Evolutionary conservation across 164 flowering plant species (phyloP), one percentile per base, ranked within the genome.

Genomic region (Magnolia changhungtana): DNA sequence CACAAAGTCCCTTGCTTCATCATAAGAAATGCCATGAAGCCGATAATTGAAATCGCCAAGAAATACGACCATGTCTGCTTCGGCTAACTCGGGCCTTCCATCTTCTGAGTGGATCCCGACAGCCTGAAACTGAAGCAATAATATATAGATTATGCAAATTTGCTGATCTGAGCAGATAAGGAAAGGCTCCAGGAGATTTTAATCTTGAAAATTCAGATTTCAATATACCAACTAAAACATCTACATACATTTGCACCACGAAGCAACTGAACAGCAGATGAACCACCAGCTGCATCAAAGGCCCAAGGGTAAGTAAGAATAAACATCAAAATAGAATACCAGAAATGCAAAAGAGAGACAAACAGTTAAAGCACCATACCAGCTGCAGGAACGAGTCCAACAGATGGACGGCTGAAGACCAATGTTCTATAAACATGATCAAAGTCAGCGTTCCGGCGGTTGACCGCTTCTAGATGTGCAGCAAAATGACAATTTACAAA

Each of bases 401-500:
- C 87, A 80, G 97, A 84, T 72, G 92, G 86, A 49, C 95, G 88
- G 78, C 82, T 85, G 83, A 96, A 96, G 77, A 80, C 81, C 96
- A 96, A 87, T 14, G 84, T 90, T 73, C 89, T 85, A 75, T 82
- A 94, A 50, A 93, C 88, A 83, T 94, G 96, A 84, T 93, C 98
- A 84, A 94, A 96, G 81, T 96, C 99, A 31, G 98, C 98, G 86
- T 96, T 96, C 0, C 99, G 91, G 1, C 98, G 90, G 78, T 87
- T 91, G 29, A 96, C 97, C 71, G 99, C 99, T 84, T 96, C 99
- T 78, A 96, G 79, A 80, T 96, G 99, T 72, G 99, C 99, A 76
- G 99, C 99, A 83, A 94, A 87, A 83, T 96, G 99, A 83, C 98
- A 96, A 83, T 93, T 94, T 64, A 93, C 93, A 80, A 96, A 94